Evolutionary conservation across 2,329 filamentous ascomycete genomes (phyloP).

Genomic region (Ciborinia camelliae): DNA sequence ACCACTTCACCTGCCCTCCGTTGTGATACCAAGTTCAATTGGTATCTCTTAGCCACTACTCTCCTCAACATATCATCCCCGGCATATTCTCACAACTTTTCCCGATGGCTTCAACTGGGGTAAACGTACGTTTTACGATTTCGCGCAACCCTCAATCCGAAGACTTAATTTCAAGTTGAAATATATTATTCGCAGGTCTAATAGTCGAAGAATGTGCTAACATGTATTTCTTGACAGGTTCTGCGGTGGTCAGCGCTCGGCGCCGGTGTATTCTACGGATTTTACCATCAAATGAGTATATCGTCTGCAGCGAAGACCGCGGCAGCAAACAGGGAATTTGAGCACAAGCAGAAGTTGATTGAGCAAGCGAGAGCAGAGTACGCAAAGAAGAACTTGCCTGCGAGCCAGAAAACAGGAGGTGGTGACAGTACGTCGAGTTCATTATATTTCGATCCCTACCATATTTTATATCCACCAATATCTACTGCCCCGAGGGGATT

Average conservation of each 20-base stretch:
- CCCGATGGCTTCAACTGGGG: slow-evolving; percentile 45
- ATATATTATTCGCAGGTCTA: neutral
- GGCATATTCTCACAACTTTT: slow-evolving; percentile 21
- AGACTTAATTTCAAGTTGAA: slow-evolving; percentile 5
- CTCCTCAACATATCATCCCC: slow-evolving; percentile 17
- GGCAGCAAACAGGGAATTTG: slow-evolving; percentile 75
- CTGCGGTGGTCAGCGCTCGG: slow-evolving; percentile 94
- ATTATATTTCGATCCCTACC: neutral
- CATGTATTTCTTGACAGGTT: slow-evolving; percentile 57
- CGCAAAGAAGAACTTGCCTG: slow-evolving; percentile 67
- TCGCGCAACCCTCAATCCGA: slow-evolving; percentile 20
- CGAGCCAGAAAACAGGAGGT: slow-evolving; percentile 39
- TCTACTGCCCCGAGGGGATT: neutral
- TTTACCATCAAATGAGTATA: slow-evolving; percentile 87
- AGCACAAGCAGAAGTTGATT: slow-evolving; percentile 90
- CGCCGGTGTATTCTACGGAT: slow-evolving; percentile 89
- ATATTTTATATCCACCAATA: neutral
- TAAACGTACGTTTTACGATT: slow-evolving; percentile 47
- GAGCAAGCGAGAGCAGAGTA: slow-evolving; percentile 89
- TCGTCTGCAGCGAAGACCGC: slow-evolving; percentile 65
- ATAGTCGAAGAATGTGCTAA: slow-evolving; percentile 11
- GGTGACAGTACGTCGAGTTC: slow-evolving; percentile 39
- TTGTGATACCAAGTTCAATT: slow-evolving; percentile 34
- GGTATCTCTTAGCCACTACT: slow-evolving; percentile 24
- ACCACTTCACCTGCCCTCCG: slow-evolving; percentile 23